Evolutionary conservation across 2,329 filamentous ascomycete species (phyloP).

Genomic region (Xenoacremonium recifei): DNA sequence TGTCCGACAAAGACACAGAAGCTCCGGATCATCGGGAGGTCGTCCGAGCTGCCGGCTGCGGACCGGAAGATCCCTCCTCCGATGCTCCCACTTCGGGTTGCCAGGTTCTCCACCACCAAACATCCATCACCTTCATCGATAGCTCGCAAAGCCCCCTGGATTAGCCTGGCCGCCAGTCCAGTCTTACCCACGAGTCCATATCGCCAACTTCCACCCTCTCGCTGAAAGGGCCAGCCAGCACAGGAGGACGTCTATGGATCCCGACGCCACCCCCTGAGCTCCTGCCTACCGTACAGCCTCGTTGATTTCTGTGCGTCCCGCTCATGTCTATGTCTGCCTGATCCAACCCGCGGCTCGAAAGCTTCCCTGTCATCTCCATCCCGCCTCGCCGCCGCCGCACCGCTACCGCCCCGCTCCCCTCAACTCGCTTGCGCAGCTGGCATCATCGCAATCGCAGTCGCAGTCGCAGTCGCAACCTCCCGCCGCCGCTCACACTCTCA

Average conservation of each 20-base stretch:
- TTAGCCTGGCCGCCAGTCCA: too few relatives aligned
- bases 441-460: not conserved
- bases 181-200: too few relatives aligned
- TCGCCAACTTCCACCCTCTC: too few relatives aligned
- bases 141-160: not conserved
- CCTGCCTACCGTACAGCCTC: not conserved
- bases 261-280: not conserved
- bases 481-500: constrained; percentile 17
- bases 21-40: not conserved
- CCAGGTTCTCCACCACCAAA: not conserved
- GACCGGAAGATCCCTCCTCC: constrained; percentile 1
- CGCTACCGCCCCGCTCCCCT: not conserved
- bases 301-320: not conserved
- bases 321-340: not conserved
- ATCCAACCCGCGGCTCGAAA: not conserved
- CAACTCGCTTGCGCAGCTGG: not conserved
- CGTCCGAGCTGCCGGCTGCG: not conserved
- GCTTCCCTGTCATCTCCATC: not conserved
- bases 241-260: too few relatives aligned
- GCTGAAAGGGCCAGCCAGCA: too few relatives aligned
- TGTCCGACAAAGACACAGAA: not conserved
- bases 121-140: not conserved
- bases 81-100: not conserved
- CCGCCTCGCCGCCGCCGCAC: not conserved
- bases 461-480: not conserved